Evolutionary conservation across 352 stramenopile genomes (phyloP).

Genomic region (Phytophthora pluvialis): DNA sequence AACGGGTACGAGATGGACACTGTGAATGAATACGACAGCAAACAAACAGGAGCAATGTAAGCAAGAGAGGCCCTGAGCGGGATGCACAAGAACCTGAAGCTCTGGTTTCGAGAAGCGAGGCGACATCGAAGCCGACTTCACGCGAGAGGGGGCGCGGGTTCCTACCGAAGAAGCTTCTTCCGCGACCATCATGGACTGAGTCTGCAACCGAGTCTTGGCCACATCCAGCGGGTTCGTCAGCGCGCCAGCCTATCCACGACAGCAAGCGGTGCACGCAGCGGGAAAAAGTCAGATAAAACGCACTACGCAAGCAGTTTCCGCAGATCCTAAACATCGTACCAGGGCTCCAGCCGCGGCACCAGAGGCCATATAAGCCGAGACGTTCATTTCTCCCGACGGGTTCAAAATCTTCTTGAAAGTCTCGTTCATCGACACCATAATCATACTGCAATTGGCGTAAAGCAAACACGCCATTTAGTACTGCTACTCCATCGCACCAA

Average conservation of each 20-base stretch:
- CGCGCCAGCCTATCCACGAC: conserved; percentile 61
- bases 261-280: background rate
- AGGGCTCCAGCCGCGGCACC: conserved; percentile 94
- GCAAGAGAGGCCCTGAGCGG: conserved; percentile 32
- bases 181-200: conserved; percentile 82
- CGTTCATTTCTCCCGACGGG: conserved; percentile 87
- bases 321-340: conserved; percentile 49
- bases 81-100: conserved; percentile 61
- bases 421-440: conserved; percentile 99
- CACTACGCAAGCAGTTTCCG: background rate
- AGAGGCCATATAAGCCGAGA: conserved; percentile 92
- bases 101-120: conserved; percentile 49
- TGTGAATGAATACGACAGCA: conserved; percentile 56
- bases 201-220: conserved; percentile 98
- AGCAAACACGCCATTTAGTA: conserved; percentile 2
- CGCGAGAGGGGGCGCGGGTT: conserved; percentile 33
- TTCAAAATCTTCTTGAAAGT: conserved; percentile 95
- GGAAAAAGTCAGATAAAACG: background rate
- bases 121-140: conserved; percentile 40
- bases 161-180: conserved; percentile 69
- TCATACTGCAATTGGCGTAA: conserved; percentile 69
- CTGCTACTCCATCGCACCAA: background rate
- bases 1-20: conserved; percentile 78
- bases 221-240: conserved; percentile 98
- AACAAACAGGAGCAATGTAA: conserved; percentile 45